phyloP scores from a whole-genome alignment of 2,329 filamentous ascomycete genomes.

The Apiospora pterosperma region DNA sequence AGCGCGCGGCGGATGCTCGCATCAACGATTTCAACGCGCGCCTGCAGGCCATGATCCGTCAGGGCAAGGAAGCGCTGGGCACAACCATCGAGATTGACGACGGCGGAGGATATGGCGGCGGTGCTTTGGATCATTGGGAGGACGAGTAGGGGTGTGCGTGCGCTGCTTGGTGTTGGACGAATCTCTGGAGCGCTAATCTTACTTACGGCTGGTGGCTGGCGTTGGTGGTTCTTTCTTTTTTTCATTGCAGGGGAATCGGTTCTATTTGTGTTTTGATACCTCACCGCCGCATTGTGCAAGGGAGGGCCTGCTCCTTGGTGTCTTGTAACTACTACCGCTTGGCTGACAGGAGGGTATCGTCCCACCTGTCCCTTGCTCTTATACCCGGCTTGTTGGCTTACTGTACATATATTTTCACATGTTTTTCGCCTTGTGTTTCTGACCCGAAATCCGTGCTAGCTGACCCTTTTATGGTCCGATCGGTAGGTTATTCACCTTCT shows the following conservation, averaged over 20 bases:
- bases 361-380: background rate
- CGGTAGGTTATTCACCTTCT: too few species aligned
- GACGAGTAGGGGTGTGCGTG: conserved; percentile 26
- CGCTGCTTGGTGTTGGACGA: background rate
- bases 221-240: background rate
- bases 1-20: conserved; percentile 74
- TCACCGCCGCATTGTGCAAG: background rate
- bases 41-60: conserved; percentile 80
- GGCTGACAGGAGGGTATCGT: background rate
- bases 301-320: background rate
- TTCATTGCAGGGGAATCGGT: background rate
- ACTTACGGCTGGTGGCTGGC: background rate
- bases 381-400: background rate
- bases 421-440: too few species aligned
- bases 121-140: conserved; percentile 33
- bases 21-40: conserved; percentile 77
- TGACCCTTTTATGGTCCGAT: too few species aligned
- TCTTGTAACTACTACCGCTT: background rate
- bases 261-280: background rate
- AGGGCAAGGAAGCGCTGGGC: conserved; percentile 83
- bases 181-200: background rate
- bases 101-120: conserved; percentile 19
- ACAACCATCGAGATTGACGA: conserved; percentile 64
- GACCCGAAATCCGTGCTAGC: too few species aligned
- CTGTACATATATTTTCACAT: background rate